These are phyloP conservation scores for Sclerotinia minor DNA, from an alignment of 2,329 filamentous ascomycete genomes.

Conservation along the genomic window DNA sequence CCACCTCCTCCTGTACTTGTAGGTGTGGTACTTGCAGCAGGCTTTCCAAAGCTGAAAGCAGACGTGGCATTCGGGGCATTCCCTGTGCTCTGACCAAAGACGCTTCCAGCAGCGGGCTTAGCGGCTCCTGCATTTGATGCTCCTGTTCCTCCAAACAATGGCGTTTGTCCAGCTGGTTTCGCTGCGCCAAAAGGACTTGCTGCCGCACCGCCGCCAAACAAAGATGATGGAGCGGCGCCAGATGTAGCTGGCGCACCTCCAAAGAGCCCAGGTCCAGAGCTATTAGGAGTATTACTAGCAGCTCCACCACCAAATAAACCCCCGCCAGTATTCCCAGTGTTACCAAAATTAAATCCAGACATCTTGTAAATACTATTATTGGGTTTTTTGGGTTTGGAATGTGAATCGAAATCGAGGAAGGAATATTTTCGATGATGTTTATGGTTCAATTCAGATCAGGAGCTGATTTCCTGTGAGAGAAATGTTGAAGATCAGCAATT, in stretches of 20 bases:
- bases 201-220: conserved; percentile 28
- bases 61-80: conserved; percentile 36
- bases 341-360: conserved; percentile 43
- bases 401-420: conserved; percentile 16
- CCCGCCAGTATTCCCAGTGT: conserved; percentile 26
- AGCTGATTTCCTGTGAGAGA: conserved; percentile 11
- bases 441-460: conserved; percentile 5
- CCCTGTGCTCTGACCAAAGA: conserved; percentile 38
- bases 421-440: conserved; percentile 21
- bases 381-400: background rate
- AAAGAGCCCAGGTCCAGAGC: conserved; percentile 23
- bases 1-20: conserved; percentile 17
- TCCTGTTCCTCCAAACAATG: conserved; percentile 16
- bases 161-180: conserved; percentile 14
- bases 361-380: conserved; percentile 28
- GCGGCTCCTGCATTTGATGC: conserved; percentile 14
- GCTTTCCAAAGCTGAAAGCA: conserved; percentile 22
- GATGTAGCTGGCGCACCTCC: conserved; percentile 27
- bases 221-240: conserved; percentile 27
- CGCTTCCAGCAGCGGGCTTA: conserved; percentile 28
- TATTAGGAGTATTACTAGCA: conserved; percentile 17
- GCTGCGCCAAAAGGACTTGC: conserved; percentile 4
- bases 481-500: conserved; percentile 17
- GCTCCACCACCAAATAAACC: conserved; percentile 19
- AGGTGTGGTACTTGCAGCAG: conserved; percentile 20